Evolutionary conservation across 2,329 filamentous ascomycete genomes (phyloP).

Genomic region (Colletotrichum echinochloae): DNA sequence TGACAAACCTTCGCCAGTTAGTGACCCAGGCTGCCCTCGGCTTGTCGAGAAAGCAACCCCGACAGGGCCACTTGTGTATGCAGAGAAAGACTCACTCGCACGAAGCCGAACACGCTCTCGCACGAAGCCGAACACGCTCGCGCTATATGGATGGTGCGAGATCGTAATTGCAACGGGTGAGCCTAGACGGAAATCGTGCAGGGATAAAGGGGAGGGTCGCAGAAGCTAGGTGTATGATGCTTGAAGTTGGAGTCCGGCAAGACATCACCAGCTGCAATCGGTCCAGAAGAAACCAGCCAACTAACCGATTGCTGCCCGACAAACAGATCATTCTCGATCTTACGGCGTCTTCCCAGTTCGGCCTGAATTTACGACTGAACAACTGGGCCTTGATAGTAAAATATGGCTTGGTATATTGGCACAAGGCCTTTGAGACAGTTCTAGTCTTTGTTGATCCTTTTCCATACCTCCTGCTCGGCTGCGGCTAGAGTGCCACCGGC

Average conservation of each 20-base stretch:
- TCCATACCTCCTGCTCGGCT: slow-evolving; percentile 73
- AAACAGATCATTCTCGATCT: background rate
- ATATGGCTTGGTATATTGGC: slow-evolving; percentile 8
- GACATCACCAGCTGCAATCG: slow-evolving; percentile 2
- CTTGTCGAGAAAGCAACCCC: slow-evolving; percentile 15
- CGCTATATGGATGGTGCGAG: slow-evolving; percentile 12
- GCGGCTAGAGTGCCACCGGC: slow-evolving; percentile 69
- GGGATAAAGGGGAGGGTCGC: slow-evolving; percentile 7
- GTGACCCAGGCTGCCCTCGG: slow-evolving; percentile 21
- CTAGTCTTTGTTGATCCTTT: slow-evolving; percentile 70
- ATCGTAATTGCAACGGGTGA: slow-evolving; percentile 9
- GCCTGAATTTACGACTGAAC: background rate
- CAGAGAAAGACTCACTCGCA: background rate
- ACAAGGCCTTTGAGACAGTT: slow-evolving; percentile 3
- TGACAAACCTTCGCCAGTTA: slow-evolving; percentile 14
- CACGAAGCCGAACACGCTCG: slow-evolving; percentile 17
- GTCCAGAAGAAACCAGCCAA: background rate
- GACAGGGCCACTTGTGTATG: slow-evolving; percentile 6
- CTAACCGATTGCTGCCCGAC: background rate
- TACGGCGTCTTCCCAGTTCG: background rate
- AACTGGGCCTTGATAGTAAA: background rate
- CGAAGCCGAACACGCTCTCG: slow-evolving; percentile 20
- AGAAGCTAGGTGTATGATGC: slow-evolving; percentile 21
- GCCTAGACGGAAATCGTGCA: slow-evolving; percentile 13
- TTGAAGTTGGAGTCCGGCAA: slow-evolving; percentile 18